Base-by-base conservation (phyloP, 1,284 basidiomycete species). In the Heliocybe sulcata region DNA sequence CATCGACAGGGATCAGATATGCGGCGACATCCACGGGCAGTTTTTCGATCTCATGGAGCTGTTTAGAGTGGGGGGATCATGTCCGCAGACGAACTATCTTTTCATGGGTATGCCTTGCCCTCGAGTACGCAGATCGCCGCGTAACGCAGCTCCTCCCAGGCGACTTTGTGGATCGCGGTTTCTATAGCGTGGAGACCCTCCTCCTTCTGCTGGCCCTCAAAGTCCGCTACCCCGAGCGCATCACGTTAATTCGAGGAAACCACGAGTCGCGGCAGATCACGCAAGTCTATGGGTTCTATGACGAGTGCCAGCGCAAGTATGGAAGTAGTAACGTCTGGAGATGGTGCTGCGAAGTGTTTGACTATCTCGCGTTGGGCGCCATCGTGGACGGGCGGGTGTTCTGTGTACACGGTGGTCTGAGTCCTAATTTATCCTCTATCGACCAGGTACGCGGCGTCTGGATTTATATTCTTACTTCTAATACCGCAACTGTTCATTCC, bases 261-360 rank as follows among this genome's bases (percentile, higher is more conserved):
- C 96, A 99, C 77, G 96, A 99, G 72, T 95, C 92, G n/a, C 79
- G 96, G 2, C 96, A 99, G 69, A 99, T 99, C 65, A 98, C 94
- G 0, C 96, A 99, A 67, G 96, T 99, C 0, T 99, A 99, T 70
- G 97, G 96, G 12, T 99, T 99, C 70, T 99, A 98, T 74, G 97
- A 99, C 72, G 96, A 99, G 67, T 99, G 96, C 70, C 89, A 94
- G 69, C 77, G 95, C 35, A 99, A 99, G 71, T 99, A 98, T 66
- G 96, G 96, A 4, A 90, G 83, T 64, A 89, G 85, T 56, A 96
- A 95, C 67, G 96, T 99, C 42, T 99, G 96, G 96, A 74, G 94
- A 57, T 98, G 94, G 82, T 99, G 94, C 70, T 98, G 94, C 69
- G 96, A 99, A 64, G 93, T 99, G 14, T 99, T 99, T 65, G 96